These are phyloP conservation scores for Ophiocordyceps unilateralis DNA, from an alignment of 2,329 filamentous ascomycete species.

Conservation along the genomic window DNA sequence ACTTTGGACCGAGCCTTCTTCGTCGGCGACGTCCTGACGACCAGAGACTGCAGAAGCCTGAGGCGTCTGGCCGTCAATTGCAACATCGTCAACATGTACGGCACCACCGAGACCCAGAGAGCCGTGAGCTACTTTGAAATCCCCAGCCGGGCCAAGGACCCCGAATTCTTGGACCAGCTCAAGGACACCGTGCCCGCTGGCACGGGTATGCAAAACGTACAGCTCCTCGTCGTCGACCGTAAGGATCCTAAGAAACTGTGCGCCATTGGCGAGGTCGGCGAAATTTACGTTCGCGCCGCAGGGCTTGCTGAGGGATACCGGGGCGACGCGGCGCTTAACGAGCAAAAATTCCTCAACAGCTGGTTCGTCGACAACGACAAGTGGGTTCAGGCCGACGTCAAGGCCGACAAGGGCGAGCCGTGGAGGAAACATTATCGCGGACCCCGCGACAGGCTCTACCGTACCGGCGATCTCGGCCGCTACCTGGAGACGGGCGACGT, in stretches of 20 bases:
- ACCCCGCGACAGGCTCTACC: conserved; percentile 70
- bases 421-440: conserved; percentile 71
- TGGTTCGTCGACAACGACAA: conserved; percentile 67
- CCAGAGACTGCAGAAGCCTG: conserved; percentile 61
- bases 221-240: conserved; percentile 68
- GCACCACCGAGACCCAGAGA: conserved; percentile 71
- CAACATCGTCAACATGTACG: conserved; percentile 71
- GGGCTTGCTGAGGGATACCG: conserved; percentile 74
- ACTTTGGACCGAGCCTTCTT: conserved; percentile 69
- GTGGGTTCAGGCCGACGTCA: conserved; percentile 49
- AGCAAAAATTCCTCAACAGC: conserved; percentile 63
- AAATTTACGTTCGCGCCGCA: conserved; percentile 67
- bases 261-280: conserved; percentile 64
- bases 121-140: conserved; percentile 74
- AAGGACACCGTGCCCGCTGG: conserved; percentile 67
- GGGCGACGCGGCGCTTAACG: conserved; percentile 39
- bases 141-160: conserved; percentile 44
- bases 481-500: conserved; percentile 55
- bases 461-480: conserved; percentile 71
- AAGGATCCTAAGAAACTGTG: conserved; percentile 52
- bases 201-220: conserved; percentile 74
- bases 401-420: conserved; percentile 39
- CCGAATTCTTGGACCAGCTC: conserved; percentile 26
- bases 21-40: conserved; percentile 81
- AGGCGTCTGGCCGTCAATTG: conserved; percentile 59